Evolutionary conservation across 305 asterid genomes (phyloP), one percentile per base, ranked within the genome.

Genomic region (Plantago coronopus): DNA sequence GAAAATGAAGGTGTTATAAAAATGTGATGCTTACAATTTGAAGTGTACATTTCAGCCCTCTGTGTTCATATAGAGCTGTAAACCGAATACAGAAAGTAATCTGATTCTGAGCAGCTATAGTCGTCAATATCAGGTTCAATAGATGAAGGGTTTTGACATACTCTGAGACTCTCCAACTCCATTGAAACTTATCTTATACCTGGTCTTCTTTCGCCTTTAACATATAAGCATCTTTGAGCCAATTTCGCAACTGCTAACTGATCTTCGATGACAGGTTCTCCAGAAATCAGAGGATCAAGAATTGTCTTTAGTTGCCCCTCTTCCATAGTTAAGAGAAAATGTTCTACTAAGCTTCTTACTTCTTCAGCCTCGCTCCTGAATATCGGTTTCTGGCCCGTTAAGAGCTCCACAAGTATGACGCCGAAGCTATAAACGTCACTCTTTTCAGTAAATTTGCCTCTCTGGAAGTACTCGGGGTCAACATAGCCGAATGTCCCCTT

Each of bases 361-460:
- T 23, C 9, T 14, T 51, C 57, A 1, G 17, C n/a, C 16, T 2
- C 4, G 10, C 29, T 23, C 9, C 40, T 23, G 3, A 18, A 22
- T 25, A 53, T 53, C 17, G 58, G 58, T 37, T 53, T 53, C 17
- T 53, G 58, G 15, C 58, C 58, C 16, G 58, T 53, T 23, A 53
- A 53, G 58, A 53, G 58, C 12, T 53, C 58, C 40, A 25, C 40
- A 53, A 53, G 58, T 18, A 53, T 25, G n/a, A 25, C 40, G 10
- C 58, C 58, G 2, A 53, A 53, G 58, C 58, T 51, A 51, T 53
- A 53, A 53, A 53, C 58, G 12, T 53, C 58, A 25, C 58, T 53
- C 58, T 53, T 53, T 25, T 25, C 58, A 1, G 58, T 53, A 40
- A 53, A 53, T 21, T 53, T 23, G 20, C 58, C 42, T 16, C 42